Base-by-base conservation (phyloP, 441 rosid genomes). In the Daphne laureola region DNA sequence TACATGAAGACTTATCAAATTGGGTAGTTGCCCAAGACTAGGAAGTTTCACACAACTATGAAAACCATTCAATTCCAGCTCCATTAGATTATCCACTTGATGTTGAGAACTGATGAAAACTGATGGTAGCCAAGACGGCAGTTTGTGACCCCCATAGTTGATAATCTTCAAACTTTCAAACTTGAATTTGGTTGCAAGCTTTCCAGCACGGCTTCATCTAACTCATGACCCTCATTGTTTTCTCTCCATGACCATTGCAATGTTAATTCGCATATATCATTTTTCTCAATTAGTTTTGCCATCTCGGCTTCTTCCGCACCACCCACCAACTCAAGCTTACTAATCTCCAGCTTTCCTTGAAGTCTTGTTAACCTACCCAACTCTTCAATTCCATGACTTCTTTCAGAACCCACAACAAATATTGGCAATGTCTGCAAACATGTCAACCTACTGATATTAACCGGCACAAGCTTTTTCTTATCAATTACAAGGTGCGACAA, bases 371-470 rank as follows among this genome's bases (percentile, higher is more conserved):
- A 42, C 5, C 45, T 9, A 9, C 45, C 45, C 12, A 42, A n/a
- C 45, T n/a, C 45, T 2, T 42, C 35, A 27, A 73, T 57, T 12
- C 8, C 5, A 4, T 4, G 25, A 0, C 72, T 67, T 13, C 25
- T 12, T 8, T 61, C 44, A 0, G 4, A 12, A 7, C 63, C 59
- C 21, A 64, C 61, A 26, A 26, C 31, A 26, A 26, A 26, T 26
- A 26, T 26, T 26, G 31, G 31, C 31, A 26, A 26, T 26, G 31
- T 26, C 5, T 26, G 3, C 31, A 26, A 26, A 26, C 3, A 26
- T 26, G 31, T 26, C 31, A 26, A 26, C 31, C 31, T 26, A 26
- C 31, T 5, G 31, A 26, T 26, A 5, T 26, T 26, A 5, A 26
- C 5, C 5, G 18, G 48, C n/a, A n/a, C n/a, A n/a, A n/a, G n/a